Evolutionary conservation across 1,284 basidiomycete species (phyloP).

Genomic region (Irpex sp.): DNA sequence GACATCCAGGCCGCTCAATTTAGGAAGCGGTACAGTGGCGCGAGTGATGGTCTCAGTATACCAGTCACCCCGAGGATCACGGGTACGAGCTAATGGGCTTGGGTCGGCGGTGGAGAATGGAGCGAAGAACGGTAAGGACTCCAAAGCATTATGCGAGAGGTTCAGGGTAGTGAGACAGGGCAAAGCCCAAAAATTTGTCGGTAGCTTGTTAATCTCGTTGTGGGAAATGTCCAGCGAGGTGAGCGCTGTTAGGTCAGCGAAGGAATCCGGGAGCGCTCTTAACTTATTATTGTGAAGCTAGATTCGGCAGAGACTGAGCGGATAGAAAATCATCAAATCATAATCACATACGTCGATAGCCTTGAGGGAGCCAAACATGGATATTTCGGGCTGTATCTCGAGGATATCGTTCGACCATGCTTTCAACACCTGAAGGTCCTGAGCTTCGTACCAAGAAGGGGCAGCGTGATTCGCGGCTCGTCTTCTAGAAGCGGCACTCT

Average conservation of each 20-base stretch:
- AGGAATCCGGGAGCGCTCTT: constrained; percentile 50
- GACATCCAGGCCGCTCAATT: constrained; percentile 52
- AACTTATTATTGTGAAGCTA: constrained; percentile 76
- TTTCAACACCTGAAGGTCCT: constrained; percentile 70
- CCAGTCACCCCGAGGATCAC: constrained; percentile 40
- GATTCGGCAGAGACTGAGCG: background rate
- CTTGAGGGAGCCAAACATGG: constrained; percentile 77
- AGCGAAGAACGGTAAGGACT: constrained; percentile 55
- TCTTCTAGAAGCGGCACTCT: background rate
- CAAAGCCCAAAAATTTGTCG: constrained; percentile 61
- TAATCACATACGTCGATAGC: constrained; percentile 57
- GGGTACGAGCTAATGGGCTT: constrained; percentile 22
- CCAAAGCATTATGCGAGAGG: constrained; percentile 65
- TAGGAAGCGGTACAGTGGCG: constrained; percentile 59
- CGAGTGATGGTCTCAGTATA: constrained; percentile 60
- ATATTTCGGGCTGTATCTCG: constrained; percentile 76
- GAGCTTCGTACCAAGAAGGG: constrained; percentile 74
- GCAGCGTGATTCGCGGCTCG: constrained; percentile 31
- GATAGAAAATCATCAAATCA: background rate
- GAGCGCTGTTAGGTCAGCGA: constrained; percentile 62
- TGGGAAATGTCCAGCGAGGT: constrained; percentile 66
- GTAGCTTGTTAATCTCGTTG: constrained; percentile 60
- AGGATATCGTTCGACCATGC: constrained; percentile 74
- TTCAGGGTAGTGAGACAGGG: constrained; percentile 64
- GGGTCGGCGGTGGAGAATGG: constrained; percentile 38